These are phyloP conservation scores for Coemansia sp. DNA, from an alignment of 192 early-diverging fungal genomes.

Conservation along the genomic window DNA sequence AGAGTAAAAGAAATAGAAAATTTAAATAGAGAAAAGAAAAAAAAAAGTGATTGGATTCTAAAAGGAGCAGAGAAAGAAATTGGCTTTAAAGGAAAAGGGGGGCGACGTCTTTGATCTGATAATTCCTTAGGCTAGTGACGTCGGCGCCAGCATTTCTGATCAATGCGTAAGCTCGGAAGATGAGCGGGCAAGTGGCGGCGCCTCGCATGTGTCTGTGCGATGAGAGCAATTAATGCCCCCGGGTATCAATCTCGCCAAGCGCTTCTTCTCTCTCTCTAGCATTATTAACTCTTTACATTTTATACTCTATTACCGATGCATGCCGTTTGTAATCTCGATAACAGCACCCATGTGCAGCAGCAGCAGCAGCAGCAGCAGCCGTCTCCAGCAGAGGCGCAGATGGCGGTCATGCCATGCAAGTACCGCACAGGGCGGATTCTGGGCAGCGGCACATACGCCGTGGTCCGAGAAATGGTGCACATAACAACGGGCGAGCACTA, in stretches of 20 bases:
- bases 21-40: background rate
- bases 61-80: background rate
- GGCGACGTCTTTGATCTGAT: background rate
- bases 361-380: background rate
- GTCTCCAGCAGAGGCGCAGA: background rate
- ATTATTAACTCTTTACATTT: background rate
- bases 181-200: background rate
- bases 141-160: background rate
- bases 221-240: background rate
- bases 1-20: background rate
- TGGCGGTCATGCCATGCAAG: conserved; percentile 36
- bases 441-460: conserved; percentile 47
- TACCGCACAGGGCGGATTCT: conserved; percentile 42
- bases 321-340: background rate
- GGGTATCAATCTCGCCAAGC: background rate
- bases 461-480: conserved; percentile 55
- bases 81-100: background rate
- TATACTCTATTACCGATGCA: background rate
- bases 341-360: background rate
- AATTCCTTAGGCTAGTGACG: background rate
- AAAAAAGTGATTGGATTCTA: background rate
- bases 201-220: background rate
- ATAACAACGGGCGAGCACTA: conserved; percentile 69
- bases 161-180: background rate
- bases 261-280: background rate